phyloP scores from a whole-genome alignment of 169 alveolate species.

The Eimeria necatrix region DNA sequence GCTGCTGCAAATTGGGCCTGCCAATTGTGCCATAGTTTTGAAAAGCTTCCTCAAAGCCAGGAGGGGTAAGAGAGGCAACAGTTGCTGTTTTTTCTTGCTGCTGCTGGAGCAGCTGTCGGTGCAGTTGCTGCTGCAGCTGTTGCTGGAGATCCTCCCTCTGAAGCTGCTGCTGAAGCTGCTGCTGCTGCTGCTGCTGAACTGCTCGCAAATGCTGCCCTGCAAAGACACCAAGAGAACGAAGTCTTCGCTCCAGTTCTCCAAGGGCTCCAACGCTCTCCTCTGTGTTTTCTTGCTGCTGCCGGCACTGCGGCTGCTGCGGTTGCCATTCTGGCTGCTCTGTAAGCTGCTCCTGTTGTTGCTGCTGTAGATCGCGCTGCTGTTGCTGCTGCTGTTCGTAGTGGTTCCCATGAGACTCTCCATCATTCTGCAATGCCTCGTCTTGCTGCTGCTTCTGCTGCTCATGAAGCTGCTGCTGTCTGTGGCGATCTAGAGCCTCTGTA shows the following conservation, averaged over 20 bases:
- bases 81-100: background rate
- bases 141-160: constrained; percentile 28
- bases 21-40: background rate
- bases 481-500: constrained; percentile 27
- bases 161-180: constrained; percentile 31
- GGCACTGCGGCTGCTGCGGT: background rate
- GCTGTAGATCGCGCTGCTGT: constrained; percentile 30
- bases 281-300: constrained; percentile 11
- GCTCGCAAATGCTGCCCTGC: constrained; percentile 63
- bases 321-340: background rate
- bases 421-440: background rate
- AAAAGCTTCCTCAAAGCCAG: background rate
- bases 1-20: background rate
- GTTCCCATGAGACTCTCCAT: background rate
- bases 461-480: constrained; percentile 13
- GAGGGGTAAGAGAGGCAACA: constrained; percentile 3
- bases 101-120: constrained; percentile 30
- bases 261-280: constrained; percentile 37
- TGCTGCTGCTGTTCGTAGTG: constrained; percentile 25
- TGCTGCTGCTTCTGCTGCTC: constrained; percentile 42
- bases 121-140: constrained; percentile 40
- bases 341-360: constrained; percentile 31
- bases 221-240: constrained; percentile 16
- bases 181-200: constrained; percentile 48
- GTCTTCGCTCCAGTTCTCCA: constrained; percentile 2